phyloP scores from a whole-genome alignment of 257 asterid species.

The Nicotiana benthamiana region DNA sequence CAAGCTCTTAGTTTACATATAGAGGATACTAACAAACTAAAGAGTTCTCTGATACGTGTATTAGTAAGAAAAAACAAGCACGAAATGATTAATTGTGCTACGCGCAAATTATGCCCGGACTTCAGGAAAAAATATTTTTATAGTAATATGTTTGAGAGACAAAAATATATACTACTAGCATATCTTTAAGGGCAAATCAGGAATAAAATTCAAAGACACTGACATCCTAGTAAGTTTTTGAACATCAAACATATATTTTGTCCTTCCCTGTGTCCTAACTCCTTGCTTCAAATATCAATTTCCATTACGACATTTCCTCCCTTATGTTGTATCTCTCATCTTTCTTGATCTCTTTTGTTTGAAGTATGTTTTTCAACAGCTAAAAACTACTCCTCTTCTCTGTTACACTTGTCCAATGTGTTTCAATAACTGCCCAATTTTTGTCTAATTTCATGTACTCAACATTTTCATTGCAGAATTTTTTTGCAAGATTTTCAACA shows the following conservation, averaged over 20 bases:
- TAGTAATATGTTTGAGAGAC: no score
- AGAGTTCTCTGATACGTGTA: no score
- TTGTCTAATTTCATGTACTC: neutral
- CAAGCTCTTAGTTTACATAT: no score
- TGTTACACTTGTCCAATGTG: neutral
- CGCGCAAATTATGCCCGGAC: no score
- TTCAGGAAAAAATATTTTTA: no score
- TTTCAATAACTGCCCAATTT: neutral
- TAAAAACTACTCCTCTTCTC: neutral
- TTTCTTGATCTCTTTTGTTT: neutral
- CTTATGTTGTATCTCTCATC: neutral
- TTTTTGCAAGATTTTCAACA: neutral
- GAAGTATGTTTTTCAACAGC: neutral
- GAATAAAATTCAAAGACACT: neutral
- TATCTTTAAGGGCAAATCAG: neutral
- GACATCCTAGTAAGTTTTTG: neutral
- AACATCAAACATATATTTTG: neutral
- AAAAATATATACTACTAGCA: no score
- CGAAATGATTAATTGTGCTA: no score
- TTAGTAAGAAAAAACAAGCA: no score
- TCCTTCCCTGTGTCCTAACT: neutral
- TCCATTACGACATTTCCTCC: neutral
- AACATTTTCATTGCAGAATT: neutral
- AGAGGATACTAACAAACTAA: no score
- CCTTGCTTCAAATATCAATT: neutral